These are phyloP conservation scores for Astragalus membranaceus DNA, from an alignment of 306 rosid genomes.

Conservation along the genomic window DNA sequence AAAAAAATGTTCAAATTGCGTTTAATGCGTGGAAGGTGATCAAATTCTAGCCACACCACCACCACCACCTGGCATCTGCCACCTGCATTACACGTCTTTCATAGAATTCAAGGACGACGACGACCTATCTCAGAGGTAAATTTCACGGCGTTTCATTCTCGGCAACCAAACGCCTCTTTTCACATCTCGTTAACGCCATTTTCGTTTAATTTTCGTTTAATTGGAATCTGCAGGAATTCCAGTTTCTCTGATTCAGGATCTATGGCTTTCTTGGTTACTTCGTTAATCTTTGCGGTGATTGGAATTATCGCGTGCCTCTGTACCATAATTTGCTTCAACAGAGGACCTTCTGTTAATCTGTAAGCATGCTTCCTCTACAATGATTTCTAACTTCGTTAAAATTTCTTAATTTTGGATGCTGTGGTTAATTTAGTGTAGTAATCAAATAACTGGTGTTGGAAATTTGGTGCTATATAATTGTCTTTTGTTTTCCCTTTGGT, in stretches of 20 bases:
- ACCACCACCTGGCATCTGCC: background rate
- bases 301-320: conserved; percentile 55
- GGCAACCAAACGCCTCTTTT: conserved; percentile 9
- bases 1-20: too few species aligned
- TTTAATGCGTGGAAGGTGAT: background rate
- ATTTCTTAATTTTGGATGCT: background rate
- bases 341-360: conserved; percentile 73
- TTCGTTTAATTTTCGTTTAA: background rate
- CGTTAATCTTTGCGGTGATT: conserved; percentile 46
- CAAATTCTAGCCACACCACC: background rate
- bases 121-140: background rate
- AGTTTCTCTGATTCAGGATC: conserved; percentile 27
- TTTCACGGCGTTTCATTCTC: background rate
- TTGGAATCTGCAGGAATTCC: conserved; percentile 15
- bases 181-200: background rate
- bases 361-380: conserved; percentile 12
- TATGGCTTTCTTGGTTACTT: conserved; percentile 66
- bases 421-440: background rate
- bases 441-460: background rate
- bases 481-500: background rate
- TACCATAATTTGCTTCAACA: conserved; percentile 55
- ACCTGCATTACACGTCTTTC: background rate
- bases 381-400: background rate
- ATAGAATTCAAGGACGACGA: background rate
- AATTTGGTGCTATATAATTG: background rate